Conservation (phyloP, 78 protist genomes). For the Dictyostelium firmibasis region DNA sequence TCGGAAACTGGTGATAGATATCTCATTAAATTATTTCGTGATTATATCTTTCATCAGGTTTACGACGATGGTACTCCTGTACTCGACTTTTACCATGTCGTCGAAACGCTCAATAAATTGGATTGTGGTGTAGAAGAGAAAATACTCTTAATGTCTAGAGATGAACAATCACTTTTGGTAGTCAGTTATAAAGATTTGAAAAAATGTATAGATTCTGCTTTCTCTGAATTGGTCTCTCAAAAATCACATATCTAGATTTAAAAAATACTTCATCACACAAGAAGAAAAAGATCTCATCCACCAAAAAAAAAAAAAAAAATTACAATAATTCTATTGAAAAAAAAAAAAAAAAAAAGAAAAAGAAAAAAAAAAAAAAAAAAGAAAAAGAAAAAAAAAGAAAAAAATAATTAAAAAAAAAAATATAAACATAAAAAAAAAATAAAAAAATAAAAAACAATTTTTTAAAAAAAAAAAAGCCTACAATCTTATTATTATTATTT, state of each 20-base stretch:
- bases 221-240: slow-evolving; percentile 69
- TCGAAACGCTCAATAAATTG: slow-evolving; percentile 89
- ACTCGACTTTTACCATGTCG: slow-evolving; percentile 86
- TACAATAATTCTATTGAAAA: no score
- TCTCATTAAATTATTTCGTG: slow-evolving; percentile 87
- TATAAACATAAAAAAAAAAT: neutral
- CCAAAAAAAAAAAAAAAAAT: neutral
- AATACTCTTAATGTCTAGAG: slow-evolving; percentile 79
- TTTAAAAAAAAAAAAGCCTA: neutral
- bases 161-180: slow-evolving; percentile 87
- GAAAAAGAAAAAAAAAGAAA: neutral
- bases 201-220: slow-evolving; percentile 77
- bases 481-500: no score
- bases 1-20: slow-evolving; percentile 90
- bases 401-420: no score
- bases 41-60: slow-evolving; percentile 91
- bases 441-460: no score
- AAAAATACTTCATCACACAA: no score
- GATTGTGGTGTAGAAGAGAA: slow-evolving; percentile 86
- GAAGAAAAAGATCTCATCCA: neutral
- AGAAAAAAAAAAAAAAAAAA: neutral
- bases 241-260: slow-evolving; percentile 16
- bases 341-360: no score
- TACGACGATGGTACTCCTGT: slow-evolving; percentile 86
- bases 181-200: slow-evolving; percentile 89